Evolutionary conservation across 2,329 filamentous ascomycete species (phyloP), one percentile per base, ranked within the genome.

Genomic region (Epichloe sylvatica): DNA sequence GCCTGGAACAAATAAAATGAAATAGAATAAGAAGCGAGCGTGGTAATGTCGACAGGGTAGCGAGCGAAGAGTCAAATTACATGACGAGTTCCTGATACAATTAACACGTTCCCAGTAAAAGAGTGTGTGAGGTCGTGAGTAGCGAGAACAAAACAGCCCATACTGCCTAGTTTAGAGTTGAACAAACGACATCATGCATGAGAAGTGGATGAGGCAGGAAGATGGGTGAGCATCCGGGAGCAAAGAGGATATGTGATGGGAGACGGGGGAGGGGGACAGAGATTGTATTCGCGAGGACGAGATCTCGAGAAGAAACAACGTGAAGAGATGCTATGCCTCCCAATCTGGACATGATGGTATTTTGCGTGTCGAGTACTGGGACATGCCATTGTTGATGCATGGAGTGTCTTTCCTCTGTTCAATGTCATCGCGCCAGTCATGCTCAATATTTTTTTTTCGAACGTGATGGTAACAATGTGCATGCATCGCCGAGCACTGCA

Each of bases 361-460:
- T 43, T 17, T 34, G 15, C 41, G 15, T 40, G 47, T 33, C n/a
- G 36, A 45, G n/a, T 23, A 19, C 19, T 35, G 36, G 2, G 30
- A 43, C 49, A 46, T 34, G 19, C 49, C 49, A 50, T 49, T 25
- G 36, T 45, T 25, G 36, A 21, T 19, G 25, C 21, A 40, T 39
- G 46, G 19, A n/a, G 19, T 43, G 46, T 48, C 33, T 37, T 37
- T 36, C 13, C 8, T 25, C 9, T 5, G 6, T 17, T 36, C 13
- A 7, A 12, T 6, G 8, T 13, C 17, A 13, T 47, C 37, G 25
- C 46, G 36, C 46, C 35, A 41, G 30, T 34, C n/a, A 13, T 5
- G 41, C 21, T n/a, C 15, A 6, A 13, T 7, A 5, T 30, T 30
- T 33, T 3, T 41, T 41, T 41, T 5, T 4, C 21, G 19, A 23